A percentile compares a stretch with the other conserved stretches of the same genome.
Conservation (phyloP, 139 green algal species). For the Limnomonas spitsbergensis region DNA sequence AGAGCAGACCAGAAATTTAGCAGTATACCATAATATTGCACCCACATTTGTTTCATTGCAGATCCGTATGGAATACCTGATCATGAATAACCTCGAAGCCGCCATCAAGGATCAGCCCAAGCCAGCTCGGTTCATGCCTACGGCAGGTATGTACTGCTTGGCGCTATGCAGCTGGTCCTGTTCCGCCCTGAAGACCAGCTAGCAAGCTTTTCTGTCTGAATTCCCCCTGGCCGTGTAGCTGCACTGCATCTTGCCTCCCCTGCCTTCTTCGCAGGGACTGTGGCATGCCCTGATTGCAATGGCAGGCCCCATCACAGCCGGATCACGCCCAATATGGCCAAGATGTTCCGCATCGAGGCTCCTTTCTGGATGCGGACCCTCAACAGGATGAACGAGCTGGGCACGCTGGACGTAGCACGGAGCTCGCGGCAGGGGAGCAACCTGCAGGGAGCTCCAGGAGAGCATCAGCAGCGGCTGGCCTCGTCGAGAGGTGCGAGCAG, state of each 20-base stretch:
- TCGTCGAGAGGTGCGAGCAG: too few species aligned
- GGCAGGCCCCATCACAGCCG: conserved; percentile 29
- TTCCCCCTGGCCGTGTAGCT: too few species aligned
- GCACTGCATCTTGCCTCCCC: too few species aligned
- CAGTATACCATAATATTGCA: too few species aligned
- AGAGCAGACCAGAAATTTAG: too few species aligned
- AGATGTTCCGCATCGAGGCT: conserved; percentile 38
- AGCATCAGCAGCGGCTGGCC: neutral
- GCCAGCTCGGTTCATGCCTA: conserved; percentile 37
- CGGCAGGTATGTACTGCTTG: too few species aligned
- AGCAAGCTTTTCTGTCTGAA: too few species aligned
- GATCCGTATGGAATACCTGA: conserved; percentile 38
- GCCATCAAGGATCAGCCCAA: conserved; percentile 45
- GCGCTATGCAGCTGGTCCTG: too few species aligned
- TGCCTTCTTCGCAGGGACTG: too few species aligned
- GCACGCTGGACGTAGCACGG: neutral
- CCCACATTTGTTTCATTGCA: too few species aligned
- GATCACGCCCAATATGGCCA: conserved; percentile 40
- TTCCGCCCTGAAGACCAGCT: too few species aligned
- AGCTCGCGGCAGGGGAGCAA: neutral
- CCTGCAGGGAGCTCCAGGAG: too few species aligned
- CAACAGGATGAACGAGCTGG: conserved; percentile 22
- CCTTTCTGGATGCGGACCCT: conserved; percentile 37
- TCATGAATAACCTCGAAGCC: conserved; percentile 53
- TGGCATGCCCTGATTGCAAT: conserved; percentile 37